These are phyloP conservation scores for Mucor ambiguus DNA, from an alignment of 371 early-diverging fungal genomes.

Conservation along the genomic window DNA sequence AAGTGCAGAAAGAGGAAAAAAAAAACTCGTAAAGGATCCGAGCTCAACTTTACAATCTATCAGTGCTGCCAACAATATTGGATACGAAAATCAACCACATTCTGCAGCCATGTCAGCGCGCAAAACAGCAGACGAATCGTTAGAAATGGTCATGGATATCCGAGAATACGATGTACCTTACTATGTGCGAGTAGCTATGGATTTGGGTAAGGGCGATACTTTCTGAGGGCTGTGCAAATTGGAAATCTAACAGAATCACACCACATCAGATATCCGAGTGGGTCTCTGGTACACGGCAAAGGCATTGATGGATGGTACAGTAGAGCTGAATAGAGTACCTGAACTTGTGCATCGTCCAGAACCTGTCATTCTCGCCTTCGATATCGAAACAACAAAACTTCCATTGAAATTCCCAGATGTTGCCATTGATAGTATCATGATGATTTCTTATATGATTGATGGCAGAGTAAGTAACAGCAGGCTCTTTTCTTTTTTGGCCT, in stretches of 20 bases:
- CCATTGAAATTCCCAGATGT: constrained; percentile 99
- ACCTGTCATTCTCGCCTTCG: constrained; percentile 96
- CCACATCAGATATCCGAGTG: constrained; percentile 80
- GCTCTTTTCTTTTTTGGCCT: not conserved
- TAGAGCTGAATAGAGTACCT: constrained; percentile 66
- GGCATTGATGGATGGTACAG: constrained; percentile 55
- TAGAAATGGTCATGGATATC: constrained; percentile 80
- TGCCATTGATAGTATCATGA: constrained; percentile 94
- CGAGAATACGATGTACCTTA: constrained; percentile 96
- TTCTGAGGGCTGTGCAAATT: no score
- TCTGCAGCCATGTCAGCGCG: constrained; percentile 35
- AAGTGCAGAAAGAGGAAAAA: constrained; percentile 3
- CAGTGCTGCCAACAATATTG: constrained; percentile 37
- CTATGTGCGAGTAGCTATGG: constrained; percentile 92
- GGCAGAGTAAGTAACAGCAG: constrained; percentile 67
- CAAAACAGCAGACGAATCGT: constrained; percentile 40
- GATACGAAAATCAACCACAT: constrained; percentile 26
- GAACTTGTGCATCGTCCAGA: constrained; percentile 97
- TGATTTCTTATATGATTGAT: constrained; percentile 99
- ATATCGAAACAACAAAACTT: constrained; percentile 99
- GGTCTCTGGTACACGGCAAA: constrained; percentile 94
- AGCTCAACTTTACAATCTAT: no score
- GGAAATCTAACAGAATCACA: not conserved
- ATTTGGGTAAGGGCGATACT: constrained; percentile 61
- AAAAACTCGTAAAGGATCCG: no score